Percentiles rank a stretch among this genome's conserved stretches.
Conservation (phyloP, 768 basidiomycete species). For the Leccinum broughii region DNA sequence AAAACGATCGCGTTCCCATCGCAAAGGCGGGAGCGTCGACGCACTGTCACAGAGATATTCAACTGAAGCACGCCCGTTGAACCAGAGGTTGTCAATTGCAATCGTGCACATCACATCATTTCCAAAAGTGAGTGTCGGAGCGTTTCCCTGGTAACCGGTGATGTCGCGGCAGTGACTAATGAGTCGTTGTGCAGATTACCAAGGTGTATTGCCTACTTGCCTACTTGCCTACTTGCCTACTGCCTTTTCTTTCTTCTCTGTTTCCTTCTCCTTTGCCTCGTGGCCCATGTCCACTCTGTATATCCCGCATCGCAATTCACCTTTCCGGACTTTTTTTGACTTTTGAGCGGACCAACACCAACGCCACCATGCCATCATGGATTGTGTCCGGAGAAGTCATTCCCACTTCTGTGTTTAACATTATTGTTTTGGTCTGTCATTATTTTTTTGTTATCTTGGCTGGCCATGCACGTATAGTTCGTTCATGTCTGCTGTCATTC, state of each 20-base stretch:
- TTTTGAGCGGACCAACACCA: conserved; percentile 19
- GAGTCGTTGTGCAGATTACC: neutral
- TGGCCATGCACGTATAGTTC: conserved; percentile 27
- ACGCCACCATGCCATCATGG: conserved; percentile 9
- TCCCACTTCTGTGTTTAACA: conserved; percentile 30
- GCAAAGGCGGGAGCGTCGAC: conserved; percentile 43
- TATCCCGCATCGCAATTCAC: conserved; percentile 1
- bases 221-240: conserved; percentile 7
- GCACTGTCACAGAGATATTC: conserved; percentile 54
- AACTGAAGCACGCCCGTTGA: conserved; percentile 15
- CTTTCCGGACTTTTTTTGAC: conserved; percentile 13
- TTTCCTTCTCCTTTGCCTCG: neutral
- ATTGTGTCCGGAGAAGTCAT: neutral
- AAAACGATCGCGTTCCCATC: conserved; percentile 37
- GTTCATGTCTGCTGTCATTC: conserved; percentile 13
- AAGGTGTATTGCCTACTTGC: conserved; percentile 19
- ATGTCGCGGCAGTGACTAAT: neutral
- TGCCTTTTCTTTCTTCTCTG: neutral
- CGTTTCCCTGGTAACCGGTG: neutral
- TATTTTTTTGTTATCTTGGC: conserved; percentile 26
- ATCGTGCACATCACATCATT: conserved; percentile 2
- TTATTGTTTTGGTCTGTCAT: conserved; percentile 29
- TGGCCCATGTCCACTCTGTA: neutral
- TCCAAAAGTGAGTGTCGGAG: conserved; percentile 19
- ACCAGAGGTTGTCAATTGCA: conserved; percentile 13